Base-by-base conservation (phyloP, 192 early-diverging fungal genomes). In the Geosiphon pyriformis region DNA sequence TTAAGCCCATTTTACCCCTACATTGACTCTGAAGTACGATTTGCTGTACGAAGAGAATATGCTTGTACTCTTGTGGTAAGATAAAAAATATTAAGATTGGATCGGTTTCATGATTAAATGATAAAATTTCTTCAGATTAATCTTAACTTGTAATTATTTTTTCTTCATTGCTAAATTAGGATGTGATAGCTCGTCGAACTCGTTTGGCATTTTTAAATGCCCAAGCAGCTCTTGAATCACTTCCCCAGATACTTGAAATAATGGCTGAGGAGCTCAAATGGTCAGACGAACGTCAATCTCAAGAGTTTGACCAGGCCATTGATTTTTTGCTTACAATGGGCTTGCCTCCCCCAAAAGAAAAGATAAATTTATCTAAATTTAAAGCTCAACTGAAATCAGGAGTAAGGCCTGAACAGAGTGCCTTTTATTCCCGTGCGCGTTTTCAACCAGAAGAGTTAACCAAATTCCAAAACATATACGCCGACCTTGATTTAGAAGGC, bases 121-220 rank as follows among this genome's bases (percentile, higher is more conserved):
- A n/a, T n/a, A n/a, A n/a, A n/a, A 63, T 50, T 1, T 51, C 27
- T 23, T 11, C 6, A 23, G 1, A 22, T 1, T n/a, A 27, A 26
- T 8, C 2, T 1, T 51, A 22, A 4, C 50, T 33, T 12, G 0
- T 23, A 10, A 37, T 12, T 11, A n/a, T 68, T n/a, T 37, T 10
- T 47, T 53, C 11, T 18, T 17, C 11, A 22, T 63, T 58, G n/a
- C 29, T 67, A 23, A 17, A 15, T 78, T 54, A 77, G 74, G 96
- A 98, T 81, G 93, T 98, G 6, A 78, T 98, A 65, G 94, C 87
- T 8, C 88, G 96, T 32, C 91, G 96, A 52, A 86, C 87, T 49
- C 88, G 96, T 8, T 79, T 98, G 31, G 92, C 94, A 1, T 96
- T 96, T 84, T 83, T 98, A 47, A 92, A 96, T 74, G 91, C 92